phyloP scores from a whole-genome alignment of 495 filamentous ascomycete species.

The Hypoxylon fragiforme region DNA sequence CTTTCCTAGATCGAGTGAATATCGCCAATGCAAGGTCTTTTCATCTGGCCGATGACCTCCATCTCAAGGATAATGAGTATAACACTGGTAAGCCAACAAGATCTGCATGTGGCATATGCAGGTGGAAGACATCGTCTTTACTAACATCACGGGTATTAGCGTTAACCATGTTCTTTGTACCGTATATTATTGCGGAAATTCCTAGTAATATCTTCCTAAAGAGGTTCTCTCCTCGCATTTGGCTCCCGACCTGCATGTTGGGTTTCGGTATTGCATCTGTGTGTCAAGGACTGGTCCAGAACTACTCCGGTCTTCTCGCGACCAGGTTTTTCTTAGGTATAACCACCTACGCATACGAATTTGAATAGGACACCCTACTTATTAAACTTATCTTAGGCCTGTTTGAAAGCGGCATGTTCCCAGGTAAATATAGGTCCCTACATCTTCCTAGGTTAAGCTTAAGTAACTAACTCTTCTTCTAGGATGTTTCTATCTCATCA shows the following conservation, averaged over 20 bases:
- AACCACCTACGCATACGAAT: neutral
- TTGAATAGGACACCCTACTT: neutral
- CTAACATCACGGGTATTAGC: constrained; percentile 41
- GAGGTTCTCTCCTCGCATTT: constrained; percentile 76
- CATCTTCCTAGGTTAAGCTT: constrained; percentile 10
- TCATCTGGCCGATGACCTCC: constrained; percentile 65
- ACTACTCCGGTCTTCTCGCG: constrained; percentile 75
- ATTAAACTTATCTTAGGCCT: constrained; percentile 56
- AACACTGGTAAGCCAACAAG: constrained; percentile 54
- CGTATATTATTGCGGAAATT: constrained; percentile 85
- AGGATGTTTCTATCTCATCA: constrained; percentile 75
- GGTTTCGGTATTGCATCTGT: constrained; percentile 76
- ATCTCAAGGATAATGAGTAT: constrained; percentile 64
- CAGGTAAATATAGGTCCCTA: constrained; percentile 52
- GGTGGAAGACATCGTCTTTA: neutral
- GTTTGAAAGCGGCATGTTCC: constrained; percentile 90
- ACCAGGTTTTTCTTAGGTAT: constrained; percentile 76
- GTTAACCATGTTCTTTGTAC: constrained; percentile 88
- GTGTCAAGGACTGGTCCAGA: constrained; percentile 78
- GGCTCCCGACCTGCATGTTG: constrained; percentile 82
- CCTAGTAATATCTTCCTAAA: constrained; percentile 89
- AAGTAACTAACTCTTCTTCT: constrained; percentile 29
- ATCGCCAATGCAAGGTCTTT: constrained; percentile 68
- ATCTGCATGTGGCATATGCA: no score
- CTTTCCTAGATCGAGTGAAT: constrained; percentile 83